Evolutionary conservation across 2,329 filamentous ascomycete species (phyloP), one percentile per base, ranked within the genome.

Genomic region (Biscogniauxia sp.): DNA sequence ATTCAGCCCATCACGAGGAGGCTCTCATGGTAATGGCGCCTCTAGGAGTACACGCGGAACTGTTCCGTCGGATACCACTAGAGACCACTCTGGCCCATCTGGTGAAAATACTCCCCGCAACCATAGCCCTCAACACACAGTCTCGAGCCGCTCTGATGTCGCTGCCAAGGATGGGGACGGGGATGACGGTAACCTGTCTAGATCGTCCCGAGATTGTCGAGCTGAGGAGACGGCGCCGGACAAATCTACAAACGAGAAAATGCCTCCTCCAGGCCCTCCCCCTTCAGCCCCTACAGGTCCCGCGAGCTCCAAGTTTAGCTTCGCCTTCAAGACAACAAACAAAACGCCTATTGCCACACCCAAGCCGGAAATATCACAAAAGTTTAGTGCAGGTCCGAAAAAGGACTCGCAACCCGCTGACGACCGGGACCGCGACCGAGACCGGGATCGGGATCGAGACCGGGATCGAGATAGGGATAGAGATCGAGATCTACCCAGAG

Each of bases 301-400:
- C n/a, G 80, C 83, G 57, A 72, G 73, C 54, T 86, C 87, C 52
- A 95, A 94, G 76, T 96, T 97, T 71, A 96, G 92, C 73, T 98
- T 98, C 74, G 92, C 93, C 1, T 92, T 98, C 75, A 97, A 97
- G 73, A 84, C 88, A 9, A 84, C 89, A 51, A 83, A 81, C 11
- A 88, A 88, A 67, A 78, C 82, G 7, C 76, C 81, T 1, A 77
- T 84, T 15, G 77, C 86, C 8, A 79, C 80, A 13, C 85, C 86
- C 2, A 88, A 88, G 64, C 84, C 83, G 2, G 86, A 89, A 66
- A 89, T 89, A 57, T 88, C 86, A 0, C 84, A 86, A 65, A 88
- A 88, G 68, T 83, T 89, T 59, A 94, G 90, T 72, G 85, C 87
- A 20, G 80, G 83, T 2, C 81, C 88, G 20, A 63, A 79, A 81